Base-by-base conservation (phyloP, 2,329 filamentous ascomycete genomes). In the Ophiostoma fasciatum region DNA sequence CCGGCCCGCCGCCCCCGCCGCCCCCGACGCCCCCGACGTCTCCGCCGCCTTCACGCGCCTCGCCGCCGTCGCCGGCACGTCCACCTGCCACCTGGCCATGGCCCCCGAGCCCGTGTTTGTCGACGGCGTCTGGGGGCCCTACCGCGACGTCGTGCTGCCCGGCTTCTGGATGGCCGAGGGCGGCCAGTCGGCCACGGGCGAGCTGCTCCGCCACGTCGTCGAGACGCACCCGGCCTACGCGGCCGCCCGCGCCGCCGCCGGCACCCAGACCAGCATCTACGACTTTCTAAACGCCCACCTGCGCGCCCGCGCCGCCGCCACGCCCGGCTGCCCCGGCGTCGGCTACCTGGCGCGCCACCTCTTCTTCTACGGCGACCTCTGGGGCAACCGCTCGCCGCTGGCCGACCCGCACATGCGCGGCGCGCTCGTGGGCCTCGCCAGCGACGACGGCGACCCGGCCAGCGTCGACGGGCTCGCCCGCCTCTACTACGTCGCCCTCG, bases 321-420 rank as follows among this genome's bases (percentile, higher is more conserved):
- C 63, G 18, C 62, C 67, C 3, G 83, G 83, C 3, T n/a, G n/a
- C n/a, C 87, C 87, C 0, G 75, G 74, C 35, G 71, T 96, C 43
- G 78, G 83, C 14, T 92, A 87, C 57, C 67, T 98, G 2, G 85
- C 77, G 11, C 82, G 88, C 8, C 88, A 98, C 58, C 81, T 93
- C 62, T 98, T 98, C 73, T 92, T 98, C 64, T 98, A 98, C 56
- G 90, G 90, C 44, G 90, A 98, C 53, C 68, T 96, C 4, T 96
- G 92, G 70, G 90, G 90, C 42, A 98, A 98, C 62, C 78, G 90
- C 28, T 94, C 85, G 15, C 90, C 90, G 2, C 72, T 98, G 39
- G 88, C 90, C 4, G 87, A 98, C 52, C 68, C 88, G 19, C 81
- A 76, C 59, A 98, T 98, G 90, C 81, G 80, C 46, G 90, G 90